A percentile compares a stretch with the other conserved stretches of the same genome.
phyloP scores from a whole-genome alignment of 345 rosid species.

The Euphorbia peplus region DNA sequence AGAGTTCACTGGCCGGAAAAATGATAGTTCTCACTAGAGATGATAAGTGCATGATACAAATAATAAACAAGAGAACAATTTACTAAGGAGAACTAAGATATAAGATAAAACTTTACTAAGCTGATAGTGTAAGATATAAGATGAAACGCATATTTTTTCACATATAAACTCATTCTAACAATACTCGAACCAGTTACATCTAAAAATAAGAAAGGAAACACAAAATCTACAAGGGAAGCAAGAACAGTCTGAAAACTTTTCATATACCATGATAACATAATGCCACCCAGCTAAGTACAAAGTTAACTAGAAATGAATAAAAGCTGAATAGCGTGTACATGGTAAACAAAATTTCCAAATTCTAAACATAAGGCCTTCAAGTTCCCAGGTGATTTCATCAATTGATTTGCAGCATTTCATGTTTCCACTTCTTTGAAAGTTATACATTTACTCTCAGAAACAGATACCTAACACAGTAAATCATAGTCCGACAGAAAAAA shows the following conservation, averaged over 20 bases:
- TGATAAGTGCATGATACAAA: not conserved
- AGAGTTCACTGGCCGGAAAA: not conserved
- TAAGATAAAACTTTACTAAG: too few species aligned
- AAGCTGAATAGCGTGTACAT: slow-evolving; percentile 3
- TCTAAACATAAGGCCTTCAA: not conserved
- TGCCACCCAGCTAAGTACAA: slow-evolving; percentile 2
- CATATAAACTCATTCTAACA: not conserved
- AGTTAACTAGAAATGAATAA: not conserved
- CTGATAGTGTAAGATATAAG: too few species aligned
- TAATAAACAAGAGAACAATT: not conserved
- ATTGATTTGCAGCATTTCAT: not conserved
- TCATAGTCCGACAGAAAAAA: not conserved
- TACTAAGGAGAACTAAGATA: not conserved
- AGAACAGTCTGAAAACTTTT: not conserved
- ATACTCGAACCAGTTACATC: not conserved
- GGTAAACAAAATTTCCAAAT: not conserved
- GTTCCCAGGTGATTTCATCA: not conserved
- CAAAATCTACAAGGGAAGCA: not conserved
- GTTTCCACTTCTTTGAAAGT: not conserved
- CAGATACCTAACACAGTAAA: not conserved
- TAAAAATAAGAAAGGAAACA: not conserved
- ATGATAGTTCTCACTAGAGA: not conserved
- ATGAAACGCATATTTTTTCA: not conserved
- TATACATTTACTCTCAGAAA: not conserved
- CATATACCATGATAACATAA: not conserved